These are phyloP conservation scores for Kewa caespitosa DNA, from an alignment of 179 eudicot genomes.

Conservation along the genomic window DNA sequence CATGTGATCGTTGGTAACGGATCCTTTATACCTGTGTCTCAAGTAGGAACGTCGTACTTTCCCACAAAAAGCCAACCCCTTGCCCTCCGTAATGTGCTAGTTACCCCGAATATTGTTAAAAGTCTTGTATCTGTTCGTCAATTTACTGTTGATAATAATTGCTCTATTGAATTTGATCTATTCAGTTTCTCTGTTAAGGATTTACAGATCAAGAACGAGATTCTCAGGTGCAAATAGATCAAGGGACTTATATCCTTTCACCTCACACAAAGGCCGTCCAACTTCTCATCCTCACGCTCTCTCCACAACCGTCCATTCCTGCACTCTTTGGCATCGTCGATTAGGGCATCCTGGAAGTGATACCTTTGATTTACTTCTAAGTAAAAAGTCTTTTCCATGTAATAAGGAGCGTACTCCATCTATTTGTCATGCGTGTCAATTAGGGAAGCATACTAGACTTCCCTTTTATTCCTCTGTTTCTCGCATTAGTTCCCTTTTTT, in stretches of 20 bases:
- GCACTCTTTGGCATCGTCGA: background rate
- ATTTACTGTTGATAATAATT: background rate
- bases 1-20: background rate
- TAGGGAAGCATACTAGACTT: background rate
- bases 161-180: background rate
- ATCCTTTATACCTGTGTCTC: background rate
- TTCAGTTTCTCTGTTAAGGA: background rate
- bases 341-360: background rate
- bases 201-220: background rate
- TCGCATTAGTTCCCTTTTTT: background rate
- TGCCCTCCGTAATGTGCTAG: background rate
- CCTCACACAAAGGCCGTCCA: background rate
- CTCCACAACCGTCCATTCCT: background rate
- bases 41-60: background rate
- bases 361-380: background rate
- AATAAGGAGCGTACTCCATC: background rate
- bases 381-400: background rate
- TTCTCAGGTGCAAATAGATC: background rate
- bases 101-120: background rate
- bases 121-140: background rate
- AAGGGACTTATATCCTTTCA: background rate
- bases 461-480: background rate
- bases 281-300: background rate
- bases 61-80: background rate
- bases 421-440: background rate